phyloP scores from a whole-genome alignment of 768 basidiomycete species.

The Cyclocybe cylindracea region DNA sequence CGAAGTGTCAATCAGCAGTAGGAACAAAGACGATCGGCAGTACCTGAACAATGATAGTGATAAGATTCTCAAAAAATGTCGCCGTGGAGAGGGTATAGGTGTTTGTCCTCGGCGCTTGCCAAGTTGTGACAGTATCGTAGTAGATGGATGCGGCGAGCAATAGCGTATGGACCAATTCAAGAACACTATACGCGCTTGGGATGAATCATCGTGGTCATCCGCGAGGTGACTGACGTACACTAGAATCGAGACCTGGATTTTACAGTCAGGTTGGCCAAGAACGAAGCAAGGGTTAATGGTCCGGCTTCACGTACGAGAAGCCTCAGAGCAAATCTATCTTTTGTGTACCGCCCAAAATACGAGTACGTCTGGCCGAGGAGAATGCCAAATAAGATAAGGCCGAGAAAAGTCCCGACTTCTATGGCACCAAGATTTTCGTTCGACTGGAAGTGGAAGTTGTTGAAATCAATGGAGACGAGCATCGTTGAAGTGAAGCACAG shows the following conservation, averaged over 20 bases:
- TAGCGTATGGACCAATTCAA: constrained; percentile 13
- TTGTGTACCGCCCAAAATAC: constrained; percentile 2
- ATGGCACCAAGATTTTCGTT: constrained; percentile 9
- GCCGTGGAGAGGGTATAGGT: constrained; percentile 15
- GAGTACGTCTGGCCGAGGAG: constrained; percentile 9
- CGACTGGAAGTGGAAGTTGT: constrained; percentile 2
- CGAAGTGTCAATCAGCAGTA: no score
- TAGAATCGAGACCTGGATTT: constrained; percentile 6
- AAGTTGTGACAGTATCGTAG: constrained; percentile 18
- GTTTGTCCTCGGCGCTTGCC: constrained; percentile 12
- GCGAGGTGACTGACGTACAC: neutral
- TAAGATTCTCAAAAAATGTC: constrained; percentile 14
- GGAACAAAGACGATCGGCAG: no score
- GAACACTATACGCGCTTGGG: constrained; percentile 3
- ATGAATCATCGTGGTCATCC: no score
- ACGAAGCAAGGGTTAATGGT: no score
- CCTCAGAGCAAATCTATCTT: constrained; percentile 7
- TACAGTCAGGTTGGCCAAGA: neutral
- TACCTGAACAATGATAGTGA: constrained; percentile 20
- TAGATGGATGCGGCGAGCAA: constrained; percentile 15
- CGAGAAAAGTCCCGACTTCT: constrained; percentile 12
- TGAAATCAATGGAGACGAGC: constrained; percentile 3
- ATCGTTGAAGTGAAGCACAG: neutral
- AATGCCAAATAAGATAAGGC: constrained; percentile 8
- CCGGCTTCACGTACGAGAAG: neutral